Evolutionary conservation across 2,329 filamentous ascomycete species (phyloP).

Genomic region (Diplodia mutila): DNA sequence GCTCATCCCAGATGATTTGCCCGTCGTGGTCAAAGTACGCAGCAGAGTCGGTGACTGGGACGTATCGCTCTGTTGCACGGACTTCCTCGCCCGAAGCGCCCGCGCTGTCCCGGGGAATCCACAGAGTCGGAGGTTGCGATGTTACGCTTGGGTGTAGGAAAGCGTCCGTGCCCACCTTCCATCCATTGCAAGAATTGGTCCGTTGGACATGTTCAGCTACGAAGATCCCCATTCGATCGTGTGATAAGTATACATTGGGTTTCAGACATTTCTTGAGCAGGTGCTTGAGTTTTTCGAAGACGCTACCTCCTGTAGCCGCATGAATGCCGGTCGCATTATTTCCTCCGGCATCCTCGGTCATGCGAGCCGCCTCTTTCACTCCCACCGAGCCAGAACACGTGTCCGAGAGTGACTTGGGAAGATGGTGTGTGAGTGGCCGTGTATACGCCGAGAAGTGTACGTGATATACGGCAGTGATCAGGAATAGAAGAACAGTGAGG

Average conservation of each 20-base stretch:
- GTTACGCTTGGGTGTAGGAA: constrained; percentile 51
- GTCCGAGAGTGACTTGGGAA: constrained; percentile 13
- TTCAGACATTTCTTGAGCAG: no score
- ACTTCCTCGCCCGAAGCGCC: constrained; percentile 51
- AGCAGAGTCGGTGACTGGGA: constrained; percentile 50
- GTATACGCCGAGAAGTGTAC: constrained; percentile 19
- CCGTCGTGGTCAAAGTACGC: constrained; percentile 52
- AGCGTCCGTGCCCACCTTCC: constrained; percentile 45
- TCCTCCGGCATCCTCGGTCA: no score
- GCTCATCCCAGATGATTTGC: constrained; percentile 41
- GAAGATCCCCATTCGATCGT: constrained; percentile 28
- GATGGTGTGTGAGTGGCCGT: constrained; percentile 23
- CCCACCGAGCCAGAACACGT: constrained; percentile 15
- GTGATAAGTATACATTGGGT: no score
- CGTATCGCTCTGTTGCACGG: constrained; percentile 38
- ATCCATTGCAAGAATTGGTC: constrained; percentile 24
- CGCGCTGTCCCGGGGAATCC: constrained; percentile 51
- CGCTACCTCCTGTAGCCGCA: no score
- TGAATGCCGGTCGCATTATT: no score
- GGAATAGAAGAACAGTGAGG: constrained; percentile 37
- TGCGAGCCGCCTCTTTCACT: no score
- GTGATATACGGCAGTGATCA: constrained; percentile 27
- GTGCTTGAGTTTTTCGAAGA: no score
- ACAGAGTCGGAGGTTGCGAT: constrained; percentile 49
- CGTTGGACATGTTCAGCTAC: constrained; percentile 29